Percentiles rank a stretch among this genome's conserved stretches.
phyloP scores from a whole-genome alignment of 345 rosid species.

The Eucalyptus curtisii region DNA sequence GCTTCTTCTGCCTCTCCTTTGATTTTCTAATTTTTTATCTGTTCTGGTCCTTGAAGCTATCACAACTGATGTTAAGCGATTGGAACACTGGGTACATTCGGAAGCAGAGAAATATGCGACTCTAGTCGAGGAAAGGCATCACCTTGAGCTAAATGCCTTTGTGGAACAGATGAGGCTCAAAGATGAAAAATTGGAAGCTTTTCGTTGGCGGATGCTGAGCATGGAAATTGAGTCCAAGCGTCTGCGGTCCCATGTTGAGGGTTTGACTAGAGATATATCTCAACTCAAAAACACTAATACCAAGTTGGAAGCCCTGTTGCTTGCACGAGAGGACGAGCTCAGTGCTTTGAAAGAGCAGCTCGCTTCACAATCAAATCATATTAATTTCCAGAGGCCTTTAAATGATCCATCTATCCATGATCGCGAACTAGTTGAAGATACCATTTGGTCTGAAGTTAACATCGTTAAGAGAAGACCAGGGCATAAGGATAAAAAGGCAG shows the following conservation, averaged over 20 bases:
- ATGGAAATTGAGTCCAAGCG: conserved; percentile 72
- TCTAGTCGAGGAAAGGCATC: conserved; percentile 51
- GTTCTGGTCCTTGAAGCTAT: conserved; percentile 16
- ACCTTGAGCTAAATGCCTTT: conserved; percentile 54
- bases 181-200: conserved; percentile 72
- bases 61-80: conserved; percentile 28
- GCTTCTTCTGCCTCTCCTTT: not conserved
- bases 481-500: conserved; percentile 21
- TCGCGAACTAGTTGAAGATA: conserved; percentile 7
- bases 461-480: conserved; percentile 15
- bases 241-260: conserved; percentile 52
- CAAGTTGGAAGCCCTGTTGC: conserved; percentile 34
- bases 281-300: conserved; percentile 45
- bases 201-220: conserved; percentile 61
- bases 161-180: conserved; percentile 65
- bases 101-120: conserved; percentile 57
- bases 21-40: not conserved
- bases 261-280: conserved; percentile 39
- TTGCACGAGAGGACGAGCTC: conserved; percentile 44
- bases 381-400: not conserved
- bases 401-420: conserved; percentile 11
- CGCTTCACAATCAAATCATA: conserved; percentile 5
- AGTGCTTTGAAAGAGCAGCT: conserved; percentile 27
- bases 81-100: conserved; percentile 42
- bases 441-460: conserved; percentile 23